Evolutionary conservation across 495 filamentous ascomycete species (phyloP).

Genomic region (Cairneyella variabilis): DNA sequence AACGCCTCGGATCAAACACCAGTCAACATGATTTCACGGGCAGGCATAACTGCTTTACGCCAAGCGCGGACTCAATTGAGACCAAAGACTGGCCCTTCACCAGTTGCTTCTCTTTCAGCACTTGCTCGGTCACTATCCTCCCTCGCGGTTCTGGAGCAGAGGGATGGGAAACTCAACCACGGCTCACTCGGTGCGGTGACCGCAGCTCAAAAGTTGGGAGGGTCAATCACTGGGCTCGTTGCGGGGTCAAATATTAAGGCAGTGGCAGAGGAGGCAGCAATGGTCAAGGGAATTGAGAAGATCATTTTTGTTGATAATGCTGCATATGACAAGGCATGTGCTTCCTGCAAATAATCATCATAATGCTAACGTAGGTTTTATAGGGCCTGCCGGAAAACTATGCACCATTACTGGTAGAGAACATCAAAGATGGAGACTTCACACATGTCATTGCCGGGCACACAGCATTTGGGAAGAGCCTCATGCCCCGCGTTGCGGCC

Average conservation of each 20-base stretch:
- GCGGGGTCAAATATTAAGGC: constrained; percentile 77
- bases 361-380: neutral
- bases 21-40: constrained; percentile 30
- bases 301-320: constrained; percentile 82
- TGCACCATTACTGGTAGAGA: constrained; percentile 88
- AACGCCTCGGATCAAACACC: too few relatives aligned
- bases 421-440: constrained; percentile 89
- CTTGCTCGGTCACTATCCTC: constrained; percentile 77
- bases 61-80: constrained; percentile 38
- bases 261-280: constrained; percentile 83
- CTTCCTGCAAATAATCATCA: neutral
- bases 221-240: constrained; percentile 78
- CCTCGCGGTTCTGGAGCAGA: constrained; percentile 89
- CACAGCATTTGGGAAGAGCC: constrained; percentile 94
- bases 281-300: constrained; percentile 87
- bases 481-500: constrained; percentile 93
- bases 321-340: constrained; percentile 77
- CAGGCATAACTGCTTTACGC: constrained; percentile 43
- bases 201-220: constrained; percentile 83
- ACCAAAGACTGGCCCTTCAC: constrained; percentile 9
- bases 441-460: constrained; percentile 88
- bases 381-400: constrained; percentile 92
- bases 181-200: constrained; percentile 83
- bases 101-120: constrained; percentile 30
- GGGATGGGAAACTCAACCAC: constrained; percentile 77